Conservation (phyloP, 805 yeast genomes). For the Metschnikowia sp. region DNA sequence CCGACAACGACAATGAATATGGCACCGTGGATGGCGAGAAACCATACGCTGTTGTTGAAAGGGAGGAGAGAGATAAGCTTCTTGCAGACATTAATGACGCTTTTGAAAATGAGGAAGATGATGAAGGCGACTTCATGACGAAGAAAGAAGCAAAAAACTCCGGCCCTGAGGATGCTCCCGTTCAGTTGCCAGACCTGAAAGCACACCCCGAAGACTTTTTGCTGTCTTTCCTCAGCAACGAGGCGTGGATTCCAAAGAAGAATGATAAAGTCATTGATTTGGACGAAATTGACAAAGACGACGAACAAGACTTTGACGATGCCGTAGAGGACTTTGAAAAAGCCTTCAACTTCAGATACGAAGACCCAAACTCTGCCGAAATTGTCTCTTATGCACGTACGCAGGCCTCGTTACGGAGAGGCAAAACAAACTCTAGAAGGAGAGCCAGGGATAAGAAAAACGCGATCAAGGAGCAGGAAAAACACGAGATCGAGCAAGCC, state of each 20-base stretch:
- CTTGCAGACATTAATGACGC: constrained; percentile 74
- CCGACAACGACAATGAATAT: constrained; percentile 44
- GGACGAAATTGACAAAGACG: constrained; percentile 50
- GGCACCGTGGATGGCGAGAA: constrained; percentile 52
- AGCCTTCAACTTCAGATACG: constrained; percentile 92
- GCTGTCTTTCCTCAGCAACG: constrained; percentile 64
- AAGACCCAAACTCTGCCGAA: constrained; percentile 87
- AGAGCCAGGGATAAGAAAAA: constrained; percentile 72
- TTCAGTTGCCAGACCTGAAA: constrained; percentile 54
- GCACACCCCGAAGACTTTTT: constrained; percentile 66
- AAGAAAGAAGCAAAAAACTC: constrained; percentile 45
- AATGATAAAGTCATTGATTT: constrained; percentile 55
- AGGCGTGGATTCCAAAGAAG: constrained; percentile 86
- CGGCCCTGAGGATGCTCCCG: constrained; percentile 20
- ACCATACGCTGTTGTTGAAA: constrained; percentile 72
- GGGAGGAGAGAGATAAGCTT: constrained; percentile 70
- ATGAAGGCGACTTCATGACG: constrained; percentile 50
- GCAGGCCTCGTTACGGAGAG: constrained; percentile 88
- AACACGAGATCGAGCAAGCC: constrained; percentile 53
- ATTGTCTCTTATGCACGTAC: constrained; percentile 92
- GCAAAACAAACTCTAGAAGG: constrained; percentile 70
- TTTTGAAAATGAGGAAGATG: constrained; percentile 35
- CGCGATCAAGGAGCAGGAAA: constrained; percentile 50
- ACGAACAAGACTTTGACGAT: constrained; percentile 84
- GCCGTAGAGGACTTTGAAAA: constrained; percentile 89